phyloP scores from a whole-genome alignment of 257 asterid genomes.

The Leonotis leonurus region DNA sequence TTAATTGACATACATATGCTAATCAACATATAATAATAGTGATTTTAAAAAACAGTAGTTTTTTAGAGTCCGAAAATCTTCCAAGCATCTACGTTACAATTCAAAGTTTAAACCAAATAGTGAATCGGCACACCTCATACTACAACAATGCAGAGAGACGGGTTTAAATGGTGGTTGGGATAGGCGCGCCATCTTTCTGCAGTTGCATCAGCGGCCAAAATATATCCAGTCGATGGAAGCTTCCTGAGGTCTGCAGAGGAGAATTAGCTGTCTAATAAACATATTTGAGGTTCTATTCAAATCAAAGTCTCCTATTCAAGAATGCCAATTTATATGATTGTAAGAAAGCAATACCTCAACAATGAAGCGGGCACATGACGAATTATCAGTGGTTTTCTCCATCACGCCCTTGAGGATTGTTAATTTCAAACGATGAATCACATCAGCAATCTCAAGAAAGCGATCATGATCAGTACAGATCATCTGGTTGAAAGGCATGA shows the following conservation, averaged over 20 bases:
- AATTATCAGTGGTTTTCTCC: conserved; percentile 43
- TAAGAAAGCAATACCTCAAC: conserved; percentile 55
- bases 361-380: conserved; percentile 68
- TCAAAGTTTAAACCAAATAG: conserved; percentile 1
- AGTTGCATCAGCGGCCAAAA: conserved; percentile 97
- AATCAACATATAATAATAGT: neutral
- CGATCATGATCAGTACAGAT: conserved; percentile 59
- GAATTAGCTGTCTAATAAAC: neutral
- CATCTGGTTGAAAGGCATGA: conserved; percentile 43
- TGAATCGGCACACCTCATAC: neutral
- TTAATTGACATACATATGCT: neutral
- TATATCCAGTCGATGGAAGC: conserved; percentile 83
- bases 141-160: neutral
- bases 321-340: conserved; percentile 45
- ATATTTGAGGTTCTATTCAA: no score
- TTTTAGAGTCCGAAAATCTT: neutral
- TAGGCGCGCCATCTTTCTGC: conserved; percentile 33
- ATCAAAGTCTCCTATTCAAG: neutral
- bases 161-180: conserved; percentile 27
- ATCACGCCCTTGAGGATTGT: conserved; percentile 68
- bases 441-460: conserved; percentile 80
- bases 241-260: conserved; percentile 54
- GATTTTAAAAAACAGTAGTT: no score
- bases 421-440: conserved; percentile 55
- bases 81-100: neutral